A percentile compares a stretch with the other conserved stretches of the same genome.
These are phyloP conservation scores for Purshia tridentata DNA, from an alignment of 306 rosid genomes.

Conservation along the genomic window DNA sequence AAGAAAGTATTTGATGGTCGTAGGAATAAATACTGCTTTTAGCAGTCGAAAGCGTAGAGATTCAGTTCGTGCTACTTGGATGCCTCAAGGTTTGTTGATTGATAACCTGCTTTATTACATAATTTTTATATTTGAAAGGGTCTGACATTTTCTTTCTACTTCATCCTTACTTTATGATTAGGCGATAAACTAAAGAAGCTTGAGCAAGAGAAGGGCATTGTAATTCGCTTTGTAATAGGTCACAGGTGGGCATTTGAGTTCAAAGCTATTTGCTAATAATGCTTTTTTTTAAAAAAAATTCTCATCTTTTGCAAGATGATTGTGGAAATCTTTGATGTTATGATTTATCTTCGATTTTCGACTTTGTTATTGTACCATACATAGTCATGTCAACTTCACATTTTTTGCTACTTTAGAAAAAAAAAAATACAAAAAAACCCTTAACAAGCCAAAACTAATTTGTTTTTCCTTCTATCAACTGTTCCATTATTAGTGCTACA, in stretches of 20 bases:
- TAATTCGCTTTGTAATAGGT: slow-evolving; percentile 58
- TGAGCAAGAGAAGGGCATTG: slow-evolving; percentile 55
- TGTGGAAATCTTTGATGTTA: background rate
- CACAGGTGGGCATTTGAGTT: slow-evolving; percentile 42
- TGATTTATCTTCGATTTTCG: background rate
- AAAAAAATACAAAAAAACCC: background rate
- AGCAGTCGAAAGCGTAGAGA: slow-evolving; percentile 64
- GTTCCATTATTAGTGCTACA: slow-evolving; percentile 46
- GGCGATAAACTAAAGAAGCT: slow-evolving; percentile 55
- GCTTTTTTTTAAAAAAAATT: background rate
- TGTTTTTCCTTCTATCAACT: background rate
- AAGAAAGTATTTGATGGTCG: slow-evolving; percentile 52
- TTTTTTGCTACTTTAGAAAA: background rate
- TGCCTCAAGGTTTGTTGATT: slow-evolving; percentile 52
- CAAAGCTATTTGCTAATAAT: slow-evolving; percentile 10
- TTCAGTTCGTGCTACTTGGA: slow-evolving; percentile 60
- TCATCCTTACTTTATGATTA: slow-evolving; percentile 15
- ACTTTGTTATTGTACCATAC: background rate
- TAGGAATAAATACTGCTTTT: slow-evolving; percentile 58
- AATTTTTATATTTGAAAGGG: background rate
- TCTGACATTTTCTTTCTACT: background rate
- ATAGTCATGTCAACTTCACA: background rate
- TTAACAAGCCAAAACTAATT: background rate
- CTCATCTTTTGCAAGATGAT: too few relatives aligned
- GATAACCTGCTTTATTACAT: background rate